phyloP scores from a whole-genome alignment of 2,329 filamentous ascomycete species.

The Aspergillaceae sp. region DNA sequence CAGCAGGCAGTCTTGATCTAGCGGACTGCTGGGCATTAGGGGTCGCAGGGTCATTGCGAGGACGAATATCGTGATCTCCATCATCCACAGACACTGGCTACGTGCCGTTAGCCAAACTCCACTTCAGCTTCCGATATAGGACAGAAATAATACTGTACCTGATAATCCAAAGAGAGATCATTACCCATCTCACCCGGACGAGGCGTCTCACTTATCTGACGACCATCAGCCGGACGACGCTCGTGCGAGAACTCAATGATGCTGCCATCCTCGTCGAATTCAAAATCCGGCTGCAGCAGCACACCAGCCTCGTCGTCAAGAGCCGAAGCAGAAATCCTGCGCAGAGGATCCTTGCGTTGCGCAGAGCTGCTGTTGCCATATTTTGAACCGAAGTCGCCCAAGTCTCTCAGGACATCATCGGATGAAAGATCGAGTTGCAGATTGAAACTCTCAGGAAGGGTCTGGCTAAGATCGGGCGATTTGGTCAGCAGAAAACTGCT shows the following conservation, averaged over 20 bases:
- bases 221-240: constrained; percentile 2
- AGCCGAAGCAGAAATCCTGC: constrained; percentile 13
- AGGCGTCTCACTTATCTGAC: neutral
- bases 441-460: constrained; percentile 15
- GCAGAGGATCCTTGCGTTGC: constrained; percentile 24
- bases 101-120: neutral
- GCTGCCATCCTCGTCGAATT: constrained; percentile 54
- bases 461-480: constrained; percentile 26
- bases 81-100: constrained; percentile 22
- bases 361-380: constrained; percentile 34
- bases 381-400: constrained; percentile 33
- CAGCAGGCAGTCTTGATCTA: neutral
- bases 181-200: constrained; percentile 29
- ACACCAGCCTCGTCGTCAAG: constrained; percentile 38
- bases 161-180: constrained; percentile 20
- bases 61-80: constrained; percentile 16
- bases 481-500: constrained; percentile 24
- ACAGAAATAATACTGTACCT: constrained; percentile 3
- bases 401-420: constrained; percentile 33
- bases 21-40: neutral
- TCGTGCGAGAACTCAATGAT: constrained; percentile 40
- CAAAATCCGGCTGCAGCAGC: constrained; percentile 49
- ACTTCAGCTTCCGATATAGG: neutral
- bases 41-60: neutral
- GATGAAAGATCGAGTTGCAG: constrained; percentile 42